A percentile compares a stretch with the other conserved stretches of the same genome.
These are phyloP conservation scores for Phytopythium delawarense DNA, from an alignment of 352 stramenopile species.

Conservation along the genomic window DNA sequence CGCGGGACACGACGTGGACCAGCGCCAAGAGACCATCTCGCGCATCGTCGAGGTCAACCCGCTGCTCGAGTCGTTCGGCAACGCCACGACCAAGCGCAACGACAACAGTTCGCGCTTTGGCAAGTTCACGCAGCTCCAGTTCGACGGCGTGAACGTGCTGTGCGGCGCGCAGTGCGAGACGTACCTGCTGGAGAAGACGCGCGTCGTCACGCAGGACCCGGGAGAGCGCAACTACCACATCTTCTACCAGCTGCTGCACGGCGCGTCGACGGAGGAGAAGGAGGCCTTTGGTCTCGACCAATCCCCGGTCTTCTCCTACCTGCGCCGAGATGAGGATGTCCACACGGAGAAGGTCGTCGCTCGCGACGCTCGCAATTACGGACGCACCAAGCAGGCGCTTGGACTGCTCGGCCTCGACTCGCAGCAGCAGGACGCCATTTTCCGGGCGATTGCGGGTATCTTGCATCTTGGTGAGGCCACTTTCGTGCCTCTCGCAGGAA, in stretches of 20 bases:
- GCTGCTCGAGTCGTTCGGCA: conserved; percentile 98
- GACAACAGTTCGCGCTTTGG: conserved; percentile 96
- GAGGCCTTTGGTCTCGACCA: conserved; percentile 34
- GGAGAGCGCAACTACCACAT: conserved; percentile 96
- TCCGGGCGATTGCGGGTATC: conserved; percentile 65
- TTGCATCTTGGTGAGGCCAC: conserved; percentile 73
- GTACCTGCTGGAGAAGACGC: conserved; percentile 96
- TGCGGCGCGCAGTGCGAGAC: conserved; percentile 91
- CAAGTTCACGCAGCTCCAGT: conserved; percentile 96
- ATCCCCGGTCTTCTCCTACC: conserved; percentile 41
- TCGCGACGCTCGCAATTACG: conserved; percentile 49
- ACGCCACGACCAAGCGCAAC: conserved; percentile 96
- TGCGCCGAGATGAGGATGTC: conserved; percentile 27
- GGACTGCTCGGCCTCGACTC: conserved; percentile 49
- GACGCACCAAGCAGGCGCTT: conserved; percentile 56
- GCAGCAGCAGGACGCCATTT: conserved; percentile 57
- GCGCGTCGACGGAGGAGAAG: conserved; percentile 35
- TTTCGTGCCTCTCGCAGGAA: conserved; percentile 42
- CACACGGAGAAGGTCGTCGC: conserved; percentile 11
- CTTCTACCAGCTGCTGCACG: conserved; percentile 90
- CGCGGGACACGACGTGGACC: conserved; percentile 22
- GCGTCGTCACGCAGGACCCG: conserved; percentile 88
- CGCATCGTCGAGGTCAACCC: conserved; percentile 97
- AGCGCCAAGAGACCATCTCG: conserved; percentile 73
- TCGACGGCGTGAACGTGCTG: conserved; percentile 73